Conservation (phyloP, 1,139 yeast species). For the Yamadazyma triangularis region DNA sequence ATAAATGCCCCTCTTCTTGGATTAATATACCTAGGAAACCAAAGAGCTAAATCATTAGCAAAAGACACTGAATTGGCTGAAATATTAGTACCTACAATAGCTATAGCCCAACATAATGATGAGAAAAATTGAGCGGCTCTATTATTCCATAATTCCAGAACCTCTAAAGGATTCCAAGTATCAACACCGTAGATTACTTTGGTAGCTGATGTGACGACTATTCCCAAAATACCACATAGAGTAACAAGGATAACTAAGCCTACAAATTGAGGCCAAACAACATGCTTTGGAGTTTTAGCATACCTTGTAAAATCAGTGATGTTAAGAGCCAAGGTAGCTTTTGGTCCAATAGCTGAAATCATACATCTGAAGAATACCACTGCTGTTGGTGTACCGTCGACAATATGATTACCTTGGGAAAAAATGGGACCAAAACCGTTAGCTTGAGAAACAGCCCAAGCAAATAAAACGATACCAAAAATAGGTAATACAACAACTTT, state of each 20-base stretch:
- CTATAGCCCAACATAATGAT: constrained; percentile 39
- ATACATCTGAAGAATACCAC: constrained; percentile 9
- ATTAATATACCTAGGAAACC: constrained; percentile 46
- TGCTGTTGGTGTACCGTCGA: constrained; percentile 8
- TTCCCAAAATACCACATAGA: constrained; percentile 14
- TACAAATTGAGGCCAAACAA: constrained; percentile 8
- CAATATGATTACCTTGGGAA: constrained; percentile 10
- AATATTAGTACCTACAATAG: constrained; percentile 45
- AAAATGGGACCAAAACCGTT: constrained; percentile 20
- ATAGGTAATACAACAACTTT: constrained; percentile 11
- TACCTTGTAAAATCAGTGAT: constrained; percentile 13
- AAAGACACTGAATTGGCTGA: constrained; percentile 50
- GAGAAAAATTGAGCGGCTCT: constrained; percentile 46
- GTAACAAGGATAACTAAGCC: constrained; percentile 10
- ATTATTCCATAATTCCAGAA: constrained; percentile 11
- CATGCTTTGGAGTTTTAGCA: constrained; percentile 5
- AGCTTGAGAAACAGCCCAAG: constrained; percentile 9
- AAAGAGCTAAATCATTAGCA: constrained; percentile 49
- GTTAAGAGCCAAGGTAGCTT: constrained; percentile 14
- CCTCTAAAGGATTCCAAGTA: constrained; percentile 12
- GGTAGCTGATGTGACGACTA: constrained; percentile 12
- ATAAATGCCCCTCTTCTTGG: constrained; percentile 47
- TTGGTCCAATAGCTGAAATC: constrained; percentile 12
- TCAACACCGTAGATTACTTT: constrained; percentile 11
- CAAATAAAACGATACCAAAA: constrained; percentile 9